Conservation (phyloP, 768 basidiomycete genomes). For the Kwoniella bestiolae region DNA sequence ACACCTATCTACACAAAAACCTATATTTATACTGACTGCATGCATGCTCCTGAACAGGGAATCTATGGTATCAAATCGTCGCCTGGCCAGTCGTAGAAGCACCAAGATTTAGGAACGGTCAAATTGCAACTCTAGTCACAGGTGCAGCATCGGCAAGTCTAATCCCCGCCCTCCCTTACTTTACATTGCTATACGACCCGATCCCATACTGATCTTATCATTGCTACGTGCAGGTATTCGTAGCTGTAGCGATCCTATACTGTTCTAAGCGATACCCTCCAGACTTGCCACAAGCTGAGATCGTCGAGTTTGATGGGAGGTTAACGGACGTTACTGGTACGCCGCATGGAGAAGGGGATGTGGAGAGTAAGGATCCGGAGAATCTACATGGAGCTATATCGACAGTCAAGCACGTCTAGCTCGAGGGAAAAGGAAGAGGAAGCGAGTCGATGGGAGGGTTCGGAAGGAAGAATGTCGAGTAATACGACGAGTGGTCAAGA, state of each 20-base stretch:
- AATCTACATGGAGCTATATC: constrained; percentile 4
- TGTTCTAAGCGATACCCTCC: constrained; percentile 26
- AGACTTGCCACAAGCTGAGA: constrained; percentile 12
- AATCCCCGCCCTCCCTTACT: background rate
- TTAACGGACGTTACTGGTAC: constrained; percentile 1
- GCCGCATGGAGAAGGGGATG: background rate
- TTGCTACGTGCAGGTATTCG: background rate
- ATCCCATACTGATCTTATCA: background rate
- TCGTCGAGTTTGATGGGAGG: constrained; percentile 10
- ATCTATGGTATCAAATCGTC: constrained; percentile 54
- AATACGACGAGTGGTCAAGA: too few relatives aligned
- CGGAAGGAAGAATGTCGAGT: too few relatives aligned
- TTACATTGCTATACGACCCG: too few relatives aligned
- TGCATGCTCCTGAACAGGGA: constrained; percentile 40
- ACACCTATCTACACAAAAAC: too few relatives aligned
- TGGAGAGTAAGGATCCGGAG: constrained; percentile 5
- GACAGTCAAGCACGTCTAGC: background rate
- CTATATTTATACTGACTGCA: too few relatives aligned
- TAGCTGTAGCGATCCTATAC: constrained; percentile 27
- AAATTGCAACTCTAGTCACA: constrained; percentile 59
- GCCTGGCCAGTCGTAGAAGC: constrained; percentile 77
- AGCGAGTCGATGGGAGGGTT: too few relatives aligned
- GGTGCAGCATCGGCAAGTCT: constrained; percentile 27
- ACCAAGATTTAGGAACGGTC: constrained; percentile 69
- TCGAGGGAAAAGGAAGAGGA: background rate